Evolutionary conservation across 768 basidiomycete genomes (phyloP).

Genomic region (Boletus rex-veris): DNA sequence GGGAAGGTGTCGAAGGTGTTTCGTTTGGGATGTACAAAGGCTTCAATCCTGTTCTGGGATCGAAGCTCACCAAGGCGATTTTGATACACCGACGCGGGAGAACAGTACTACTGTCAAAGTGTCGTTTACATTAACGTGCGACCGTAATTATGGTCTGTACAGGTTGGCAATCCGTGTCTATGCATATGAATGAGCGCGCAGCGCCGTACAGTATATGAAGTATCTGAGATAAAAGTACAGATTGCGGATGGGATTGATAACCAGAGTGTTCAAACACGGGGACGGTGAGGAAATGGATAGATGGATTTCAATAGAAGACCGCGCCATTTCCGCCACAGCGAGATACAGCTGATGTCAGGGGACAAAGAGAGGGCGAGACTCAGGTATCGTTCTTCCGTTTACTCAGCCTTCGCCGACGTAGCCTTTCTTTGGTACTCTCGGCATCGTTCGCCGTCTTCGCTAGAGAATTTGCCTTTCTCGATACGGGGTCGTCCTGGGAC

Average conservation of each 20-base stretch:
- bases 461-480: slow-evolving; percentile 5
- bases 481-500: slow-evolving; percentile 8
- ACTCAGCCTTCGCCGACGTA: slow-evolving; percentile 32
- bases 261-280: slow-evolving; percentile 9
- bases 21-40: neutral
- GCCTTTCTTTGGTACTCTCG: slow-evolving; percentile 22
- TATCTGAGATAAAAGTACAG: slow-evolving; percentile 10
- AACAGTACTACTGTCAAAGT: neutral
- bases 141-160: slow-evolving; percentile 1
- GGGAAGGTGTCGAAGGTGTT: too few species aligned
- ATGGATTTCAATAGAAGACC: slow-evolving; percentile 17
- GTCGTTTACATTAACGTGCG: slow-evolving; percentile 3
- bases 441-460: slow-evolving; percentile 14
- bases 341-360: slow-evolving; percentile 9
- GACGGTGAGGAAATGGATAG: slow-evolving; percentile 4
- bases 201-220: slow-evolving; percentile 4
- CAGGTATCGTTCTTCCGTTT: slow-evolving; percentile 30
- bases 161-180: neutral
- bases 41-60: neutral
- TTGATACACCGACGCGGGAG: slow-evolving; percentile 3
- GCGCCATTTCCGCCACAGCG: slow-evolving; percentile 19
- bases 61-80: neutral
- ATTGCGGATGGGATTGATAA: slow-evolving; percentile 3
- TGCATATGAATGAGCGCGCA: slow-evolving; percentile 10
- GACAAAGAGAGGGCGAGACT: slow-evolving; percentile 15